Evolutionary conservation across 2,329 filamentous ascomycete species (phyloP).

Genomic region (Fusarium verticillioides): DNA sequence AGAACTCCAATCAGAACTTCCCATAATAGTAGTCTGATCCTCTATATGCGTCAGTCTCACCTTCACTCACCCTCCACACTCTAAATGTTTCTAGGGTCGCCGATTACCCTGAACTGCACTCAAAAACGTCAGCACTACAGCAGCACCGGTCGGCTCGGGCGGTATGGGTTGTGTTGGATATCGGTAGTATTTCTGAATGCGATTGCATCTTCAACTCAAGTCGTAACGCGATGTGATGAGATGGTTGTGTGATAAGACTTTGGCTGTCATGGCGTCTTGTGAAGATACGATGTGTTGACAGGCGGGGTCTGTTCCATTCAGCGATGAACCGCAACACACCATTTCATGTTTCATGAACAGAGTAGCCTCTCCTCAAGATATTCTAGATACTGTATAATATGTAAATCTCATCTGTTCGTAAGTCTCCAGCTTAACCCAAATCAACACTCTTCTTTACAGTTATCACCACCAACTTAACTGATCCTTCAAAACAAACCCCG

Average conservation of each 20-base stretch:
- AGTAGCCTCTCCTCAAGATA: too few species aligned
- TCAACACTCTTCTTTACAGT: too few species aligned
- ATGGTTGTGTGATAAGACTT: constrained; percentile 9
- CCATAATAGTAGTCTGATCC: too few species aligned
- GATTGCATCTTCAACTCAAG: background rate
- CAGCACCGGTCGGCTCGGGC: constrained; percentile 29
- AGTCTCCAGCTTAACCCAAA: accelerated
- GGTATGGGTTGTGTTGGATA: constrained; percentile 11
- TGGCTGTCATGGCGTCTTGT: constrained; percentile 14
- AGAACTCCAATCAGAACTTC: too few species aligned
- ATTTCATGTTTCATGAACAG: background rate
- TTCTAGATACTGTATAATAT: background rate
- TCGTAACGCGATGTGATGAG: constrained; percentile 10
- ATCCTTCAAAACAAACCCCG: constrained; percentile 16
- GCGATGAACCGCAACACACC: background rate
- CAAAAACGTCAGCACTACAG: background rate
- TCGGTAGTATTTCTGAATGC: background rate
- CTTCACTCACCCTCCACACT: background rate
- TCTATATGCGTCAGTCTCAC: too few species aligned
- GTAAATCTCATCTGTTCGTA: too few species aligned
- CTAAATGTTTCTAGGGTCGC: background rate
- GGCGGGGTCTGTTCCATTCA: background rate
- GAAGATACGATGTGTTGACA: background rate
- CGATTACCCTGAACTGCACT: constrained; percentile 2
- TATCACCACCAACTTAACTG: too few species aligned